Evolutionary conservation across 1,284 basidiomycete genomes (phyloP), one percentile per base, ranked within the genome.

Genomic region (Cryptococcus sp.): DNA sequence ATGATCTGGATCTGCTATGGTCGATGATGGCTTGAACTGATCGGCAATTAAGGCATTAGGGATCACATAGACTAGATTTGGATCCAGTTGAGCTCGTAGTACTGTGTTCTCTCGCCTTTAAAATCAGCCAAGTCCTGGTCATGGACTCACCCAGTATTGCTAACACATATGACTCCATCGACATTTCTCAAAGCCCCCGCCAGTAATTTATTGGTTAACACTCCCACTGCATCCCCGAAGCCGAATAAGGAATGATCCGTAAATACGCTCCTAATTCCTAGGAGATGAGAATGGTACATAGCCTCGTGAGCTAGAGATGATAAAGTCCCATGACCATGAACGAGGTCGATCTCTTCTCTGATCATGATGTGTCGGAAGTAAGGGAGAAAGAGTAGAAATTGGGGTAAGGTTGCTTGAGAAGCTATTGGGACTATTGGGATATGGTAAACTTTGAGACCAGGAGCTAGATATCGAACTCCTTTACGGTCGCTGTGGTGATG

Each of bases 171-270:
- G 0, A 90, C 90, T 0, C 86, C 89, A 59, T 98, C 94, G 0
- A 93, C 87, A 70, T 94, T 93, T 57, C 85, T 83, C 62, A 99
- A 77, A 1, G 86, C 87, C 14, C 84, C 90, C 13, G 84, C 86
- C 24, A 98, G 78, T 36, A 99, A 80, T 72, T 98, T 98, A 78
- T 98, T 98, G 4, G 96, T 98, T 59, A 98, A 77, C 45, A 98
- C 93, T 63, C 91, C 92, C 0, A 91, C 91, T 16, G 92, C 92
- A 65, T 97, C 93, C 43, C 90, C 91, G 62, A 99, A 91, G 0
- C 91, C 92, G 64, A 98, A 98, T 22, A 99, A 77, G 61, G 88
- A 91, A 68, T 99, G 96, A 73, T 99, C 96, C 1, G 96, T 98
- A 71, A 98, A 97, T 9, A 96, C 87, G 0, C 90, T 90, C 52